Conservation (phyloP, 805 yeast species). For the Dipodascus albidus region DNA sequence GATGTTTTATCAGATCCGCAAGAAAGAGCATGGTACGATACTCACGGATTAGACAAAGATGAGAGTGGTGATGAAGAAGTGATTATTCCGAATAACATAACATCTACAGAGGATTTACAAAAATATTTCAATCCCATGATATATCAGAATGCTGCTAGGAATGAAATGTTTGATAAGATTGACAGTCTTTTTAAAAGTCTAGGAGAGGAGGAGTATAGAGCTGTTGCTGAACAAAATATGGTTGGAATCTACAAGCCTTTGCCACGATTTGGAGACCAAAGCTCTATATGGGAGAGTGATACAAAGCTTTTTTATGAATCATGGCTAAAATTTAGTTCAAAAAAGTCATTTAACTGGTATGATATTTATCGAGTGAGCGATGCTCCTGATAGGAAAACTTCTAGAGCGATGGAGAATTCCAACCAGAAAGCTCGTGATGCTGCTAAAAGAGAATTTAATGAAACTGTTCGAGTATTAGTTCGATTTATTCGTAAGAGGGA, state of each 20-base stretch:
- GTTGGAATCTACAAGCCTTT: conserved; percentile 38
- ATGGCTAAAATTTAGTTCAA: conserved; percentile 70
- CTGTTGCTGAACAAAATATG: conserved; percentile 57
- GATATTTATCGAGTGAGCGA: conserved; percentile 76
- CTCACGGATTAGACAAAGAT: conserved; percentile 52
- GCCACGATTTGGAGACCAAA: conserved; percentile 65
- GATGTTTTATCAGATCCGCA: conserved; percentile 85
- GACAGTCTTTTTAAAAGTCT: conserved; percentile 58
- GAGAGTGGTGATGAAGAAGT: conserved; percentile 27
- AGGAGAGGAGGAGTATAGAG: conserved; percentile 71
- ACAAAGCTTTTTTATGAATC: conserved; percentile 59
- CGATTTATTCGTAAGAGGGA: conserved; percentile 67
- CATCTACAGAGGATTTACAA: conserved; percentile 60
- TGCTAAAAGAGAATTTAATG: conserved; percentile 76
- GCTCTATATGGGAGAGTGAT: conserved; percentile 44
- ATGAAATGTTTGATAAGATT: conserved; percentile 65
- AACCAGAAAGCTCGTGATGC: conserved; percentile 74
- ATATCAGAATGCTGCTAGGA: conserved; percentile 51
- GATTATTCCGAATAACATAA: conserved; percentile 34
- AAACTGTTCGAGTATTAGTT: conserved; percentile 65
- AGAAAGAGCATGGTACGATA: conserved; percentile 93
- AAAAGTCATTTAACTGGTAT: conserved; percentile 75
- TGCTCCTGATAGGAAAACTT: conserved; percentile 79
- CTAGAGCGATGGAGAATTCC: conserved; percentile 82
- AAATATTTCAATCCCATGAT: conserved; percentile 63